Conservation (phyloP, 345 rosid species). For the Linum lewisii region DNA sequence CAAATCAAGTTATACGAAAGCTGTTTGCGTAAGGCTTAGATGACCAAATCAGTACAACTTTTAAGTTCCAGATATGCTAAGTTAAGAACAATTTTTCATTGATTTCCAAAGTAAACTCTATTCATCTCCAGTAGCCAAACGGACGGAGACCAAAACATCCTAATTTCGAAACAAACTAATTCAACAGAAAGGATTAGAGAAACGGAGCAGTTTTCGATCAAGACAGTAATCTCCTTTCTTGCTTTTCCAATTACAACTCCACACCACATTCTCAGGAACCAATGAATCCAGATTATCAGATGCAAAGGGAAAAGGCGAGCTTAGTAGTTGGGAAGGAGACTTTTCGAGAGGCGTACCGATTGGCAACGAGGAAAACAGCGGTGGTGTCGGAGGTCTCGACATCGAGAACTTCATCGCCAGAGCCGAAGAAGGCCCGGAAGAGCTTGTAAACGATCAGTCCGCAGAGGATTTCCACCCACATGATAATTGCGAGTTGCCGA, state of each 20-base stretch:
- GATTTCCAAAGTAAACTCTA: not conserved
- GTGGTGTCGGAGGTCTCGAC: constrained; percentile 49
- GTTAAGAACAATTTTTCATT: too few species aligned
- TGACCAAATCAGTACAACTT: too few species aligned
- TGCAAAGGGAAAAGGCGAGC: not conserved
- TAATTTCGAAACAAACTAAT: not conserved
- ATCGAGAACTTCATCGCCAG: constrained; percentile 40
- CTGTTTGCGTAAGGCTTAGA: not conserved
- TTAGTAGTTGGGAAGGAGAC: too few species aligned
- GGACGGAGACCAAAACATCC: not conserved
- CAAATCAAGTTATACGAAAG: not conserved
- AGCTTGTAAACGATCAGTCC: constrained; percentile 52
- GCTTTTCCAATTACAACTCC: too few species aligned
- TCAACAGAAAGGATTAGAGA: not conserved
- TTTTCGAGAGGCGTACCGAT: constrained; percentile 25
- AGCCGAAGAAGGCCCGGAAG: constrained; percentile 40
- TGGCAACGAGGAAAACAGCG: constrained; percentile 69
- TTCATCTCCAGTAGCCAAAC: not conserved
- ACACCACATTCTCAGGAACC: not conserved
- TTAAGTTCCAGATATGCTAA: not conserved
- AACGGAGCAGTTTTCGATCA: not conserved
- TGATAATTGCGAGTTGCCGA: constrained; percentile 11
- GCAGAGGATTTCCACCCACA: constrained; percentile 82
- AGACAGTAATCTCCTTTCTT: not conserved
- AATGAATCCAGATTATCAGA: not conserved